Evolutionary conservation across 371 early-diverging fungal genomes (phyloP).

Genomic region (Coemansia sp.): DNA sequence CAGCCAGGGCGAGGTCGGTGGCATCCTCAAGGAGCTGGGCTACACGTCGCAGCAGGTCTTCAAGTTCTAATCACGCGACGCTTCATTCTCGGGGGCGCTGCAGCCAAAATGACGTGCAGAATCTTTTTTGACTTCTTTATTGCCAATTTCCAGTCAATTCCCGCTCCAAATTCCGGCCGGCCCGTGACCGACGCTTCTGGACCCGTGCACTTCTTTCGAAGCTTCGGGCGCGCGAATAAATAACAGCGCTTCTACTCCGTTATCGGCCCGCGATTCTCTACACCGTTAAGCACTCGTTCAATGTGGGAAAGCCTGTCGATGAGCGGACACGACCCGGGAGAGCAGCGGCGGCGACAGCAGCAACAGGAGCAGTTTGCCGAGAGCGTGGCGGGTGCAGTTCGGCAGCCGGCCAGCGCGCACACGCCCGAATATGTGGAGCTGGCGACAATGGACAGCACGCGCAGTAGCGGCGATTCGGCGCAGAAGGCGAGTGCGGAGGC

Average conservation of each 20-base stretch:
- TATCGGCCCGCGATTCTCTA: not conserved
- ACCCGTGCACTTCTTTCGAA: slow-evolving; percentile 1
- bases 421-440: slow-evolving; percentile 25
- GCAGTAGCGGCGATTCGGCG: not conserved
- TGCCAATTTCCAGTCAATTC: not conserved
- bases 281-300: not conserved
- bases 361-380: slow-evolving; percentile 8
- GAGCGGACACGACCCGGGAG: slow-evolving; percentile 18
- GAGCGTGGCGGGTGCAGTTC: not conserved
- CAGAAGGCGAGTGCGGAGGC: not conserved
- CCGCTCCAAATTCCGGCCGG: not conserved
- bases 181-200: not conserved
- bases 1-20: slow-evolving; percentile 80
- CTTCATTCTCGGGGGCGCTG: not conserved
- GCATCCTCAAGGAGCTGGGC: slow-evolving; percentile 85
- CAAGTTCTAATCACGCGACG: slow-evolving; percentile 70
- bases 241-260: not conserved
- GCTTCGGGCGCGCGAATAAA: not conserved
- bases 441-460: slow-evolving; percentile 8
- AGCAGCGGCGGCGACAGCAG: slow-evolving; percentile 9
- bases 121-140: not conserved
- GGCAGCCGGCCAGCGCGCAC: not conserved
- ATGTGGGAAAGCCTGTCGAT: slow-evolving; percentile 34
- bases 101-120: not conserved
- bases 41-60: slow-evolving; percentile 74